These are phyloP conservation scores for Penicillium brevicompactum DNA, from an alignment of 2,329 filamentous ascomycete species.

Conservation along the genomic window DNA sequence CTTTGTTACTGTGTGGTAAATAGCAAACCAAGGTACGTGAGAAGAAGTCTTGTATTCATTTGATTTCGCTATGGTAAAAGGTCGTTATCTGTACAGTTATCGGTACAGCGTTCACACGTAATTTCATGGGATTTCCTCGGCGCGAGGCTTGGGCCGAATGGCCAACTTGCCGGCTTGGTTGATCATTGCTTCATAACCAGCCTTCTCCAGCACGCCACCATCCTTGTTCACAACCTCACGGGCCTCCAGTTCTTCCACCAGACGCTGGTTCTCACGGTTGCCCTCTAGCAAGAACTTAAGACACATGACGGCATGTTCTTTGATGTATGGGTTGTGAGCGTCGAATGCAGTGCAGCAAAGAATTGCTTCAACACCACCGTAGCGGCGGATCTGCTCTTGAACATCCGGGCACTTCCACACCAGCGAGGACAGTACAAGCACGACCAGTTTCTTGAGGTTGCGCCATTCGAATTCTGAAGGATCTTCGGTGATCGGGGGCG, in stretches of 20 bases:
- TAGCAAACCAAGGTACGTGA: no score
- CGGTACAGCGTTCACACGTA: conserved; percentile 2
- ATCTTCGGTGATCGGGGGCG: conserved; percentile 59
- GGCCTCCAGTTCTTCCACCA: conserved; percentile 53
- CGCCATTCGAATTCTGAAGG: conserved; percentile 70
- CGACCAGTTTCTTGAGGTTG: conserved; percentile 90
- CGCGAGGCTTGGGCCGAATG: conserved; percentile 38
- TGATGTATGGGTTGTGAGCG: conserved; percentile 90
- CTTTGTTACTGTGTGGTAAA: no score
- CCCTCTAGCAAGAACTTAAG: conserved; percentile 69
- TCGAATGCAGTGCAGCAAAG: conserved; percentile 90
- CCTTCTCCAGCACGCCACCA: conserved; percentile 42
- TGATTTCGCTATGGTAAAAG: background rate
- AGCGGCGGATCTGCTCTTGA: conserved; percentile 81
- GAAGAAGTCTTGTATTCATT: background rate
- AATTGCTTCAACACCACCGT: conserved; percentile 83
- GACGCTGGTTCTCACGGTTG: conserved; percentile 55
- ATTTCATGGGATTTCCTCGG: conserved; percentile 7
- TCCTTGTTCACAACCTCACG: conserved; percentile 47
- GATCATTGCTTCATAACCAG: conserved; percentile 47
- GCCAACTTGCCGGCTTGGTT: conserved; percentile 46
- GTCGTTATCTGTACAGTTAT: background rate
- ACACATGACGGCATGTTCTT: conserved; percentile 85
- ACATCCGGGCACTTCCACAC: conserved; percentile 85
- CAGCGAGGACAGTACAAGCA: conserved; percentile 84